phyloP scores from a whole-genome alignment of 768 basidiomycete species.

The Solioccasus polychromus region DNA sequence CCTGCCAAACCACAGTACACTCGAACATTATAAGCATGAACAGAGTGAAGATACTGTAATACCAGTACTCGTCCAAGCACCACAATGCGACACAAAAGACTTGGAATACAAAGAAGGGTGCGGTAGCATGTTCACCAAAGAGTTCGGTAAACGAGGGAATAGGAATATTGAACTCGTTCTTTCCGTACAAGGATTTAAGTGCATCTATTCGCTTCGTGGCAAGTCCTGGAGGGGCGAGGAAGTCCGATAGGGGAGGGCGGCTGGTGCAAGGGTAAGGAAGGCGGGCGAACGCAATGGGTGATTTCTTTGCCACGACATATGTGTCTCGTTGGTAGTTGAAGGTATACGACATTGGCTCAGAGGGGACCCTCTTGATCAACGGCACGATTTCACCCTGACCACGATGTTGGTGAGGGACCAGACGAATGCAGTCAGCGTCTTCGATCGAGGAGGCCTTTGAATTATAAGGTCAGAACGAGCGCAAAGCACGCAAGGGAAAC shows the following conservation, averaged over 20 bases:
- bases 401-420: slow-evolving; percentile 76
- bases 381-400: slow-evolving; percentile 89
- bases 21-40: slow-evolving; percentile 99
- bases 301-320: slow-evolving; percentile 63
- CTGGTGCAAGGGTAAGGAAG: slow-evolving; percentile 86
- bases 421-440: slow-evolving; percentile 77
- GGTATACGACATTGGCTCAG: slow-evolving; percentile 63
- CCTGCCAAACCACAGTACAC: slow-evolving; percentile 99
- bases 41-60: slow-evolving; percentile 94
- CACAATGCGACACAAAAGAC: slow-evolving; percentile 96
- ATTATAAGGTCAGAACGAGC: neutral
- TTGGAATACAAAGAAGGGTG: slow-evolving; percentile 99
- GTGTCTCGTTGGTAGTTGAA: slow-evolving; percentile 97
- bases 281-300: slow-evolving; percentile 64
- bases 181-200: slow-evolving; percentile 71
- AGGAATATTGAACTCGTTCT: slow-evolving; percentile 96
- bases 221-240: slow-evolving; percentile 60
- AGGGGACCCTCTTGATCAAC: slow-evolving; percentile 57
- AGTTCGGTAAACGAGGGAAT: slow-evolving; percentile 92
- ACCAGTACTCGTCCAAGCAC: slow-evolving; percentile 99
- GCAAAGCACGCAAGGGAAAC: neutral
- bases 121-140: slow-evolving; percentile 94
- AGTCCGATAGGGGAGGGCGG: slow-evolving; percentile 64
- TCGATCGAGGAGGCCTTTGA: slow-evolving; percentile 57
- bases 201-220: slow-evolving; percentile 43